These are phyloP conservation scores for Wickerhamomyces sp. DNA, from an alignment of 1,139 yeast species.

Conservation along the genomic window DNA sequence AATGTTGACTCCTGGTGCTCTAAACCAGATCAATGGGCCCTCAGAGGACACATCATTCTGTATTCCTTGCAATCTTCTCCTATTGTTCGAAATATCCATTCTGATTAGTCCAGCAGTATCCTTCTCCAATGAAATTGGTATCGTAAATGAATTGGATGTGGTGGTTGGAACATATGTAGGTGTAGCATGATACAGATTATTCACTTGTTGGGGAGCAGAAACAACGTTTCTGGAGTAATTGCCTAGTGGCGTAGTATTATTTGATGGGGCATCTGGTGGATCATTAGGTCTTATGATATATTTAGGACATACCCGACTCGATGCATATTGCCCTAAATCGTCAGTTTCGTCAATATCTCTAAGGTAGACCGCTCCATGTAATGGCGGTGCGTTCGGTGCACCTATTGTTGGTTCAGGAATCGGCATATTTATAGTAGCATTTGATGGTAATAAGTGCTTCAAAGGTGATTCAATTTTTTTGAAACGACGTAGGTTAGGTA, in stretches of 20 bases:
- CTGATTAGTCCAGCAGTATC: constrained; percentile 23
- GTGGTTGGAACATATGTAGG: constrained; percentile 23
- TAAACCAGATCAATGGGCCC: constrained; percentile 68
- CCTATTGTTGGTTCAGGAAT: constrained; percentile 83
- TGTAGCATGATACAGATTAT: constrained; percentile 21
- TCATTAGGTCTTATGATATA: constrained; percentile 44
- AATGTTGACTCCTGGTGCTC: constrained; percentile 69
- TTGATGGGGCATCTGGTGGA: constrained; percentile 22
- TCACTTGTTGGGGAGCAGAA: constrained; percentile 10
- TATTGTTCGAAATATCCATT: constrained; percentile 26
- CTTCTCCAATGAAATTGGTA: constrained; percentile 16
- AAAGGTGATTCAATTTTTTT: constrained; percentile 81
- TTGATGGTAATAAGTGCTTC: constrained; percentile 66
- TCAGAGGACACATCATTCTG: constrained; percentile 14
- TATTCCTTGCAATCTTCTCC: constrained; percentile 23
- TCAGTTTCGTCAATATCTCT: constrained; percentile 73
- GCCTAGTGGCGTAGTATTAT: constrained; percentile 8
- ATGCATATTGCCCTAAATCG: constrained; percentile 70
- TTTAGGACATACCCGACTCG: constrained; percentile 59
- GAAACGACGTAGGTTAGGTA: constrained; percentile 54
- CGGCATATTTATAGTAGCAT: constrained; percentile 67
- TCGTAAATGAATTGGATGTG: constrained; percentile 22
- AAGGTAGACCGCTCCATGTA: constrained; percentile 83
- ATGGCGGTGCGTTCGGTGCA: constrained; percentile 83
- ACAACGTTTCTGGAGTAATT: constrained; percentile 20